phyloP scores from a whole-genome alignment of 2,329 filamentous ascomycete species.

The Sarocladium oryzae region DNA sequence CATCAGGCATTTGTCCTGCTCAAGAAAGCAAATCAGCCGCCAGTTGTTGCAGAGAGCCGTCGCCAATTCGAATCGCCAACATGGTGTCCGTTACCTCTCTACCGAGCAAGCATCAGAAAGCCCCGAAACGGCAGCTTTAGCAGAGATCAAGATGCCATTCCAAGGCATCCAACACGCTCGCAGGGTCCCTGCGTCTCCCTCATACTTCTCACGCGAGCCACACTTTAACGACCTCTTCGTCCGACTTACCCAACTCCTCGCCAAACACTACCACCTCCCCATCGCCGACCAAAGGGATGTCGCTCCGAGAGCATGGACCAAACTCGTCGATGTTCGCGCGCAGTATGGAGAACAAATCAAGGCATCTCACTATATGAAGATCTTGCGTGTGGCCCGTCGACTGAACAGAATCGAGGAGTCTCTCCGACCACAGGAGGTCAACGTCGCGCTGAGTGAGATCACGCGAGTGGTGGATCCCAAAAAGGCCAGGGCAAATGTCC shows the following conservation, averaged over 20 bases:
- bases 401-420: conserved; percentile 80
- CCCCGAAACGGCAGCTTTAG: conserved; percentile 11
- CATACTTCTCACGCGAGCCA: conserved; percentile 89
- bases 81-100: conserved; percentile 21
- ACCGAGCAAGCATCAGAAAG: conserved; percentile 16
- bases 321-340: conserved; percentile 66
- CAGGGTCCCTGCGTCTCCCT: conserved; percentile 74
- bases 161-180: conserved; percentile 50
- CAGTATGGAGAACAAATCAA: conserved; percentile 66
- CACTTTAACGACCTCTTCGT: conserved; percentile 82
- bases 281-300: conserved; percentile 57
- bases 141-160: conserved; percentile 22
- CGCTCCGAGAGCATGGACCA: conserved; percentile 74
- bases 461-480: conserved; percentile 68
- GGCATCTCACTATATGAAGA: conserved; percentile 69
- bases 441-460: conserved; percentile 59
- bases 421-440: conserved; percentile 66
- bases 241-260: conserved; percentile 62
- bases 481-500: conserved; percentile 54
- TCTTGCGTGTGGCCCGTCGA: conserved; percentile 68
- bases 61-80: conserved; percentile 18
- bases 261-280: conserved; percentile 68
- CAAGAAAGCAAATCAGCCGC: conserved; percentile 19
- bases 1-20: conserved; percentile 29
- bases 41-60: conserved; percentile 22